phyloP scores from a whole-genome alignment of 371 early-diverging fungal species.

The Mortierella sp. region DNA sequence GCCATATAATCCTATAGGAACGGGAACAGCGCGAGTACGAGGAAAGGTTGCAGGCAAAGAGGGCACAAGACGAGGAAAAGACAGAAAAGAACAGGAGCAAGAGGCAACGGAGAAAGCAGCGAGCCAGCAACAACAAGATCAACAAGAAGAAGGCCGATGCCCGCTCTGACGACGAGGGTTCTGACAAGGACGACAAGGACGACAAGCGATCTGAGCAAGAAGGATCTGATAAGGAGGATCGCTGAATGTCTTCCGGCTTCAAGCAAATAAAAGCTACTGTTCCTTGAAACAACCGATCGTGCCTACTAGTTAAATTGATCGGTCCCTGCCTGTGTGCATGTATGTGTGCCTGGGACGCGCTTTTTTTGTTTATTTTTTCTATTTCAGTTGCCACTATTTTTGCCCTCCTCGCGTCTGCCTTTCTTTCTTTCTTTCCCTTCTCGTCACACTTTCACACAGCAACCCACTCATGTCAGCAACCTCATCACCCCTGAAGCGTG shows the following conservation, averaged over 20 bases:
- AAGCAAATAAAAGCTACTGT: neutral
- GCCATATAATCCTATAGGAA: slow-evolving; percentile 38
- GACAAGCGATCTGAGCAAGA: slow-evolving; percentile 26
- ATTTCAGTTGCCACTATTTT: neutral
- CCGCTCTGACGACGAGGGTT: slow-evolving; percentile 11
- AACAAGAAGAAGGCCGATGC: slow-evolving; percentile 24
- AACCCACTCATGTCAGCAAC: slow-evolving; percentile 37
- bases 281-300: neutral
- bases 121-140: slow-evolving; percentile 45
- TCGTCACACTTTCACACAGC: slow-evolving; percentile 1
- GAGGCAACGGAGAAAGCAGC: slow-evolving; percentile 78
- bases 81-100: slow-evolving; percentile 91
- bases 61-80: slow-evolving; percentile 78
- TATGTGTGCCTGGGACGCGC: slow-evolving; percentile 27
- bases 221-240: slow-evolving; percentile 22
- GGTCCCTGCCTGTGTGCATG: neutral
- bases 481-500: slow-evolving; percentile 42
- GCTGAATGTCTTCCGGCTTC: neutral
- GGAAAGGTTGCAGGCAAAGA: slow-evolving; percentile 68
- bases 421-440: neutral
- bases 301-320: neutral
- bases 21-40: slow-evolving; percentile 68
- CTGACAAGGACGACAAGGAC: slow-evolving; percentile 5
- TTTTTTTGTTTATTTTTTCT: slow-evolving; percentile 27
- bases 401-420: neutral